Evolutionary conservation across 1,284 basidiomycete genomes (phyloP), one percentile per base, ranked within the genome.

Genomic region (Xerocomus nothofagi): DNA sequence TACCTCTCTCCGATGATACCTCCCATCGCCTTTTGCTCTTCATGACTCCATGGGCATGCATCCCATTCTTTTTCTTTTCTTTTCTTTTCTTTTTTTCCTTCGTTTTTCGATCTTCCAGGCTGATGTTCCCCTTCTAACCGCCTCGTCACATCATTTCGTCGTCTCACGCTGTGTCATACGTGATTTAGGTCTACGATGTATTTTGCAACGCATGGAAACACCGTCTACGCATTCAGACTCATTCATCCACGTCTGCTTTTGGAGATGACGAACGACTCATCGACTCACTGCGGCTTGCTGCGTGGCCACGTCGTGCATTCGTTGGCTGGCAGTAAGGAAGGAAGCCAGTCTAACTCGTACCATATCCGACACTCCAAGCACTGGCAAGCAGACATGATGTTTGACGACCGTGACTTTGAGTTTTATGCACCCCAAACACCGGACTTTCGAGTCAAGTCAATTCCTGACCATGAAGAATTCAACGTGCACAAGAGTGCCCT

Each of bases 1-100:
- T 79, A 74, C 75, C 76, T 77, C 71, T 60, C 71, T 58, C 78
- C 75, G 77, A 86, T 84, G 84, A 88, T 88, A 88, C 86, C 86
- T 85, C 73, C n/a, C 76, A 74, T 78, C 71, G 60, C 71, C 67
- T 66, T 68, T 61, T 70, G 53, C 65, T 61, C 50, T 53, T 65
- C 54, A 52, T 50, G 62, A 50, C 51, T 60, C 60, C 62, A 59
- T 64, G 55, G 57, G 62, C 61, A 56, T 62, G 52, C 51, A 59
- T 49, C 55, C 49, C 57, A 32, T 51, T 55, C 60, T 64, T 62
- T 59, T 24, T 54, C 29, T 29, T 37, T 17, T 39, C n/a, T 33
- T 29, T 17, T 48, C 27, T 18, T 38, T n/a, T 37, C 34, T 39
- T 23, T 51, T 23, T 38, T 44, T 29, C 14, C 33, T 40, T 50